Base-by-base conservation (phyloP, 2,329 filamentous ascomycete species). In the Gliomastix tumulicola region DNA sequence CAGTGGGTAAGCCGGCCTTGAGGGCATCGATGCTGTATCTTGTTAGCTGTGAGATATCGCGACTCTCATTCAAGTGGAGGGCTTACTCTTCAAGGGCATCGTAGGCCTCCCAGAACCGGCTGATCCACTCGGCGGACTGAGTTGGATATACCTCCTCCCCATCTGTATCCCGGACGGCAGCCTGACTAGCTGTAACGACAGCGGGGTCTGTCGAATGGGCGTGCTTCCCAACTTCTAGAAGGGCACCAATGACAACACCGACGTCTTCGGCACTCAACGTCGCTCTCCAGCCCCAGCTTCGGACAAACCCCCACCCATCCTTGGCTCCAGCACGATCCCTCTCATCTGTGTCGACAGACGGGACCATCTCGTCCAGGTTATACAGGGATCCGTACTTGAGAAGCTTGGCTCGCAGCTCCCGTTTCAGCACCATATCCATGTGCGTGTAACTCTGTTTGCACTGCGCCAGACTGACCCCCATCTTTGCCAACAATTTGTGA, bases 361-460 rank as follows among this genome's bases (percentile, higher is more conserved):
- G 90, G 0, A 98, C 88, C 51, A 98, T 79, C 35, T 90, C 92
- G 45, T 97, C 89, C 2, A 98, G 74, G 20, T 94, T 92, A 59
- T 97, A 98, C 42, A 94, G 72, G 2, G 88, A 88, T 1, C 89
- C 89, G 54, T 95, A 97, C 50, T 90, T 90, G 16, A 96, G 71
- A 3, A 98, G 71, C 41, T 94, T 87, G 33, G 86, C 78, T 30
- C 90, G 80, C 21, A 97, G 65, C 21, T 87, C 86, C 6, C 87
- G 82, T 62, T 97, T 98, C 22, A 98, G 68, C 59, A 94, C 82
- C 80, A 96, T 94, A 60, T 97, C 90, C 89, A 98, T 97, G 59
- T 98, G 92, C 0, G 88, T 88, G 56, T 97, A 98, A 55, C 81
- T 90, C 60, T 97, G 92, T 50, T 88, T 89, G 63, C 89, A 95